Percentiles rank a stretch among this genome's conserved stretches.
phyloP scores from a whole-genome alignment of 306 rosid genomes.

The Rosa lucieae region DNA sequence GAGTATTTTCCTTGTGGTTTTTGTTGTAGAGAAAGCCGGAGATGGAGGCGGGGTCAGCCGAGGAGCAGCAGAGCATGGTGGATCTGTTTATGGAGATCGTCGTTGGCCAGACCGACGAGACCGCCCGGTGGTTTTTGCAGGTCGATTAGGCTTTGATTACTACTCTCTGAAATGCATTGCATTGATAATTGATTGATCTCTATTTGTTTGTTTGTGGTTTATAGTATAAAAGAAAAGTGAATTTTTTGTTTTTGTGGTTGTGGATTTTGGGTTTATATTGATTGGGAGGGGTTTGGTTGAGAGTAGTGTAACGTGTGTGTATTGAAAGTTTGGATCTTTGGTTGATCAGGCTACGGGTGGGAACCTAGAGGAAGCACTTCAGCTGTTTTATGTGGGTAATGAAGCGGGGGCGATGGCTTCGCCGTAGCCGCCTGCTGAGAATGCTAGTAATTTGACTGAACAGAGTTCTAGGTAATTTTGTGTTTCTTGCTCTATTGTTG shows the following conservation, averaged over 20 bases:
- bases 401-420: slow-evolving; percentile 52
- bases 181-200: neutral
- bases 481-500: neutral
- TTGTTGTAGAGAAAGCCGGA: slow-evolving; percentile 4
- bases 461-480: slow-evolving; percentile 40
- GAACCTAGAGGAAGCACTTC: slow-evolving; percentile 96
- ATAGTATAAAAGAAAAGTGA: neutral
- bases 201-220: neutral
- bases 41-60: slow-evolving; percentile 39
- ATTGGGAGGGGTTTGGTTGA: neutral
- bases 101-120: slow-evolving; percentile 50
- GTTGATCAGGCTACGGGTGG: slow-evolving; percentile 81
- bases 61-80: slow-evolving; percentile 47
- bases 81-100: slow-evolving; percentile 55
- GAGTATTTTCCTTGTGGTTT: neutral
- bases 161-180: neutral
- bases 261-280: neutral
- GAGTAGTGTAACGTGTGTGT: neutral
- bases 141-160: slow-evolving; percentile 5
- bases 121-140: slow-evolving; percentile 51
- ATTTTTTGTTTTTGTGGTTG: neutral
- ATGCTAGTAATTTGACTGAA: slow-evolving; percentile 40
- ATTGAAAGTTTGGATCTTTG: slow-evolving; percentile 27
- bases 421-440: slow-evolving; percentile 42
- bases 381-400: slow-evolving; percentile 72